These are phyloP conservation scores for Solanum boliviense DNA, from an alignment of 257 asterid species.

Conservation along the genomic window DNA sequence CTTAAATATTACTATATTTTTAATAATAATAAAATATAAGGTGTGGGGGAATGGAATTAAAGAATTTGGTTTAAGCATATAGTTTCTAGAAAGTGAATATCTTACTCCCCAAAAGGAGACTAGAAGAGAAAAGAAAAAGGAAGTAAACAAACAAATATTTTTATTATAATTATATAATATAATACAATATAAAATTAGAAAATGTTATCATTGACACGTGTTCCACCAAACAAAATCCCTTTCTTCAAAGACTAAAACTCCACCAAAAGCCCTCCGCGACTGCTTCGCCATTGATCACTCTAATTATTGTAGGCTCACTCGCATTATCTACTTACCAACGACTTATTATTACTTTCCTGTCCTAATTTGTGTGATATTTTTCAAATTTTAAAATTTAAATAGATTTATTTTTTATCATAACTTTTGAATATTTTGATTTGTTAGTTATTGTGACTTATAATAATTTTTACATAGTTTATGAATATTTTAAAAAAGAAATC, in stretches of 20 bases:
- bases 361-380: too few species aligned
- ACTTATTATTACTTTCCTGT: too few species aligned
- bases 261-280: conserved; percentile 2
- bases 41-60: not conserved
- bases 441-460: too few species aligned
- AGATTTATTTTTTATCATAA: too few species aligned
- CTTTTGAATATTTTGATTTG: too few species aligned
- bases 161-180: not conserved
- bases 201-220: conserved; percentile 6
- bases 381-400: too few species aligned
- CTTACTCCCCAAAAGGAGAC: conserved; percentile 32
- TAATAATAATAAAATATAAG: not conserved
- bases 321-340: conserved; percentile 2
- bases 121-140: not conserved
- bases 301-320: not conserved
- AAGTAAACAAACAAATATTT: not conserved
- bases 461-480: too few species aligned
- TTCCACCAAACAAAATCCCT: conserved; percentile 4
- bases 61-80: not conserved
- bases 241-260: conserved; percentile 28
- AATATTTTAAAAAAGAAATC: too few species aligned
- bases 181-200: not conserved
- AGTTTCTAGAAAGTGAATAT: conserved; percentile 17
- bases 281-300: conserved; percentile 11
- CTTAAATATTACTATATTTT: not conserved